Evolutionary conservation across 1,284 basidiomycete species (phyloP).

Genomic region (Agaricales sp.): DNA sequence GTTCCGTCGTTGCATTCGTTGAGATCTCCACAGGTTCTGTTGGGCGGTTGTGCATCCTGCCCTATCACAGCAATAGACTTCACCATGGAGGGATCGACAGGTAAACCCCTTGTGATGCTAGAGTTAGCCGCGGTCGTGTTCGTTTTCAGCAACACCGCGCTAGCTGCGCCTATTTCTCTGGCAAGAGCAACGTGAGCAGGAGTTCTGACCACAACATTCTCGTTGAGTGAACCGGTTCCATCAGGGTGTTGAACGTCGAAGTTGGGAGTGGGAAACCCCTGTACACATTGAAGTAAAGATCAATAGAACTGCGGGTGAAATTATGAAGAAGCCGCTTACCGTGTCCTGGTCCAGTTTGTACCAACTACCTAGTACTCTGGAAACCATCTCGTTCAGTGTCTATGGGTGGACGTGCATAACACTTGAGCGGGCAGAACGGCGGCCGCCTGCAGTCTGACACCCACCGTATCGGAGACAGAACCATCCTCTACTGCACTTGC

Average conservation of each 20-base stretch:
- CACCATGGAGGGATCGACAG: conserved; percentile 37
- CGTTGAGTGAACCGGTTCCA: conserved; percentile 36
- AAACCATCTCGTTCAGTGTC: conserved; percentile 60
- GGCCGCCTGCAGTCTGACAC: too few relatives aligned
- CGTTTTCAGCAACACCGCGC: conserved; percentile 76
- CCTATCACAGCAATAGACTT: conserved; percentile 34
- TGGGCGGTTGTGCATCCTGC: conserved; percentile 31
- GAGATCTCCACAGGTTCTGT: conserved; percentile 27
- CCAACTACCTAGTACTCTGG: conserved; percentile 52
- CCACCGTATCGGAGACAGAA: conserved; percentile 35
- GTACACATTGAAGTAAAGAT: conserved; percentile 3
- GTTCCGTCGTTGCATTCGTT: conserved; percentile 39
- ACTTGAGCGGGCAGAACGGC: too few relatives aligned
- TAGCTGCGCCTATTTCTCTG: conserved; percentile 57
- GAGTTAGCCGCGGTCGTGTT: conserved; percentile 16
- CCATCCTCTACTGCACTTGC: conserved; percentile 25
- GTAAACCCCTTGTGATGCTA: conserved; percentile 24
- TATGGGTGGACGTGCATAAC: too few relatives aligned
- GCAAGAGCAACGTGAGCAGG: conserved; percentile 44
- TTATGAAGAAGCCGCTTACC: conserved; percentile 12
- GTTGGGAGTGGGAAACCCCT: conserved; percentile 43
- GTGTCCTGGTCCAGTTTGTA: conserved; percentile 46
- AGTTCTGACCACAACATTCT: conserved; percentile 51
- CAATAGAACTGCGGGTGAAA: neutral
- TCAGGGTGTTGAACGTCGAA: conserved; percentile 40